Percentiles rank a stretch among this genome's conserved stretches.
phyloP scores from a whole-genome alignment of 1,284 basidiomycete species.

The Stygiomarasmius scandens region DNA sequence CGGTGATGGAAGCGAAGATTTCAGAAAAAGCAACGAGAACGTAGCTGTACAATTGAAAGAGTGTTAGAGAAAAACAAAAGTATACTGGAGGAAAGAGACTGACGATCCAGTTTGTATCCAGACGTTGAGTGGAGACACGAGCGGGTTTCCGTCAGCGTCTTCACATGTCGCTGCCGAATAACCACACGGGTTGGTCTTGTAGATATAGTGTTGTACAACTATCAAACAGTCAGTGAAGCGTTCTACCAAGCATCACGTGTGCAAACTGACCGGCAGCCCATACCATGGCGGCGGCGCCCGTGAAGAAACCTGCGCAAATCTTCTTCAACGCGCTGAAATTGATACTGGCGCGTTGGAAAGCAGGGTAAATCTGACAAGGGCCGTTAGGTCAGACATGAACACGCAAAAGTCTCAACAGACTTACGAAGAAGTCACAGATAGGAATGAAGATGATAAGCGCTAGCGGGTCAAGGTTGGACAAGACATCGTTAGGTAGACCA shows the following conservation, averaged over 20 bases:
- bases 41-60: conserved; percentile 38
- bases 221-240: background rate
- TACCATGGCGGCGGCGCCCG: conserved; percentile 48
- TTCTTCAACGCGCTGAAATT: conserved; percentile 76
- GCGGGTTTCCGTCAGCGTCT: conserved; percentile 37
- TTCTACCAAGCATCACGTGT: background rate
- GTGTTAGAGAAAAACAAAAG: conserved; percentile 1
- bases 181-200: conserved; percentile 75
- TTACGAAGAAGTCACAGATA: conserved; percentile 43
- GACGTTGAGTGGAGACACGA: conserved; percentile 65
- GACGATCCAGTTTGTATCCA: conserved; percentile 75
- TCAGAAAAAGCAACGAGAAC: conserved; percentile 71
- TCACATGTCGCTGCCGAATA: conserved; percentile 54
- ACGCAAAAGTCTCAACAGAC: background rate
- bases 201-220: conserved; percentile 52
- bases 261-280: background rate
- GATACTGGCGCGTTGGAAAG: conserved; percentile 62
- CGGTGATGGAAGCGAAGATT: conserved; percentile 86
- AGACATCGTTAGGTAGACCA: conserved; percentile 80
- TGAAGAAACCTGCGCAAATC: conserved; percentile 76
- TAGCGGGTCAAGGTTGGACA: conserved; percentile 82
- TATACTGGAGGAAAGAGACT: conserved; percentile 21
- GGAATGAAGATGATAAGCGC: conserved; percentile 77
- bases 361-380: conserved; percentile 64
- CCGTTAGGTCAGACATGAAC: background rate